These are phyloP conservation scores for Paramyrothecium roridum DNA, from an alignment of 2,329 filamentous ascomycete genomes.

Conservation along the genomic window DNA sequence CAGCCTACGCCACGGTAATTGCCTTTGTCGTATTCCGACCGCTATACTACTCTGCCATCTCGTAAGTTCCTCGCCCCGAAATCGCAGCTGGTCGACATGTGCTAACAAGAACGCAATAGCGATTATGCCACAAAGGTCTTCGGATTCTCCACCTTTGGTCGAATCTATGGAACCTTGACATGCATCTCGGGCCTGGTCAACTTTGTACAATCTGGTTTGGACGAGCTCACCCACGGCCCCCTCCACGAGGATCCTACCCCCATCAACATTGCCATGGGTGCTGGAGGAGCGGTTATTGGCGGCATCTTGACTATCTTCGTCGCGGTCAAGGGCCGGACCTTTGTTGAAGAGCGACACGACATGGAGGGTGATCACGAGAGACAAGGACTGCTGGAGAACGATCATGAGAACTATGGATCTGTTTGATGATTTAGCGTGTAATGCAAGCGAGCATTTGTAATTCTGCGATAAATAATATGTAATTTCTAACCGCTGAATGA, in stretches of 20 bases:
- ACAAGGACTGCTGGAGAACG: neutral
- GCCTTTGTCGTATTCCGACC: slow-evolving; percentile 72
- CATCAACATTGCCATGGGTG: slow-evolving; percentile 58
- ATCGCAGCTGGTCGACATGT: neutral
- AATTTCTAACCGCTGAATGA: too few species aligned
- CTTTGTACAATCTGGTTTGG: slow-evolving; percentile 67
- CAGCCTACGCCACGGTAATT: slow-evolving; percentile 63
- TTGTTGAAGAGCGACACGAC: slow-evolving; percentile 2
- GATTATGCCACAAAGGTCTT: slow-evolving; percentile 81
- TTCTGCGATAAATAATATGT: too few species aligned
- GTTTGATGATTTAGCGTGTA: neutral
- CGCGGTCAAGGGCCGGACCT: neutral
- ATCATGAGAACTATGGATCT: neutral
- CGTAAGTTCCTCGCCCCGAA: slow-evolving; percentile 29
- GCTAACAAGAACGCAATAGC: slow-evolving; percentile 14
- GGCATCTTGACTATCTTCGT: slow-evolving; percentile 54
- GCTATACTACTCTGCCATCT: slow-evolving; percentile 74
- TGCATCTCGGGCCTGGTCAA: slow-evolving; percentile 70
- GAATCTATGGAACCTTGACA: slow-evolving; percentile 74
- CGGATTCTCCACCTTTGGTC: slow-evolving; percentile 76
- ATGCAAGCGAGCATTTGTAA: too few species aligned
- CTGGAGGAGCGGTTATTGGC: slow-evolving; percentile 52
- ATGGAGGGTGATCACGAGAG: slow-evolving; percentile 2
- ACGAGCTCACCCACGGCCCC: slow-evolving; percentile 61
- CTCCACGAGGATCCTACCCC: slow-evolving; percentile 62